Base-by-base conservation (phyloP, 495 filamentous ascomycete genomes). In the Penicillium bialowiezense region DNA sequence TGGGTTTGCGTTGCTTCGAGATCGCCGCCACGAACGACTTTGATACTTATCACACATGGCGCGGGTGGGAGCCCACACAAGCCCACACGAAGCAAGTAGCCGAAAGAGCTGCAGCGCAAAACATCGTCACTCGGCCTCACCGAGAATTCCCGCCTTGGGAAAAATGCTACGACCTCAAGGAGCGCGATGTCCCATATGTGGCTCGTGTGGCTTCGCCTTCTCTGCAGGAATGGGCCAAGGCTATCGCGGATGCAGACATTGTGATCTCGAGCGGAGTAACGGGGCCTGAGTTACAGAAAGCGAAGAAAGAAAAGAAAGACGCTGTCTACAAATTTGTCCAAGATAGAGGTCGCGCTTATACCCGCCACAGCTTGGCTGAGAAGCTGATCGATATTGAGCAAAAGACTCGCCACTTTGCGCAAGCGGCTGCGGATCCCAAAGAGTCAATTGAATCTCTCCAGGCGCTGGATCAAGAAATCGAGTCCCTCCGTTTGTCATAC, bases 1-100 rank as follows among this genome's bases (percentile, higher is more conserved):
- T 86, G 1, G 62, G 71, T 5, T 76, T 74, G 38, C 68, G 75
- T 24, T 56, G 76, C 3, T 65, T 76, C 10, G 70, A 80, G 46
- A 58, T 85, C 34, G 79, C 73, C 1, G 62, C 61, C 14, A 42
- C 50, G 3, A 52, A 56, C 3, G 51, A 59, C 10, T 33, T 37
- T 12, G 38, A 53, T 9, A 6, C 43, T 0, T 60, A 56, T 44
- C 28, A 51, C 24, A 47, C 33, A n/a, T 43, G 48, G 17, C 75
- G 70, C 19, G 57, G 64, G 14, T 63, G 55, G 50, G 52, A 65
- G 15, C 33, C 67, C 13, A 47, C 71, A 0, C 17, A 66, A 0
- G 50, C 65, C 7, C 69, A 60, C 33, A 59, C 68, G 5, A 55
- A 62, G 9, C 64, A 64, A 15, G 70, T 76, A 26, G 56, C 70